Percentiles rank a stretch among this genome's conserved stretches.
Evolutionary conservation across 2,329 filamentous ascomycete species (phyloP).

Genomic region (Ciborinia camelliae): DNA sequence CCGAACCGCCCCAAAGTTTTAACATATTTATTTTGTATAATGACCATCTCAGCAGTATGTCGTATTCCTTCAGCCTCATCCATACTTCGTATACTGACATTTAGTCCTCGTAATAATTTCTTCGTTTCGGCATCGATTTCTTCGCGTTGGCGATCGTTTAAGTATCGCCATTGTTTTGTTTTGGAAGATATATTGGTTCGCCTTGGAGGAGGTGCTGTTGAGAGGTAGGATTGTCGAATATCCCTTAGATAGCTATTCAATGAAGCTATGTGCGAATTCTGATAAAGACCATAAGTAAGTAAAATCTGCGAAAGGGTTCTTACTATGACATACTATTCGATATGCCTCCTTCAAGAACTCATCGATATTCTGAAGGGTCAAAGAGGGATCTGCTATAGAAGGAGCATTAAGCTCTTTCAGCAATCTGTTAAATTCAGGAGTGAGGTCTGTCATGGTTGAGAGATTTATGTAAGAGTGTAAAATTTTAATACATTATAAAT

Average conservation of each 20-base stretch:
- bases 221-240: slow-evolving; percentile 88
- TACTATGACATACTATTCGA: slow-evolving; percentile 64
- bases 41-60: slow-evolving; percentile 66
- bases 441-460: slow-evolving; percentile 57
- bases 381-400: slow-evolving; percentile 40
- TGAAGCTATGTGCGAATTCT: slow-evolving; percentile 83
- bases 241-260: slow-evolving; percentile 76
- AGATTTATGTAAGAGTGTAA: no score
- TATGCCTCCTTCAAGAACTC: slow-evolving; percentile 93
- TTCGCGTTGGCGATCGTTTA: slow-evolving; percentile 80
- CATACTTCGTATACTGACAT: slow-evolving; percentile 73
- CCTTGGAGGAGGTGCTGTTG: slow-evolving; percentile 63
- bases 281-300: slow-evolving; percentile 27
- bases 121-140: slow-evolving; percentile 86
- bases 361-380: slow-evolving; percentile 57
- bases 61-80: slow-evolving; percentile 79
- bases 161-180: slow-evolving; percentile 33
- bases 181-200: slow-evolving; percentile 37
- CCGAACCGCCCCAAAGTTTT: slow-evolving; percentile 61
- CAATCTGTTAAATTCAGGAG: slow-evolving; percentile 64
- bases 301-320: slow-evolving; percentile 20
- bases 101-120: slow-evolving; percentile 78
- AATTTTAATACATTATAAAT: neutral
- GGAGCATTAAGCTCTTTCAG: slow-evolving; percentile 57
- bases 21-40: slow-evolving; percentile 69